These are phyloP conservation scores for Bombardia bombarda DNA, from an alignment of 495 filamentous ascomycete species.

Conservation along the genomic window DNA sequence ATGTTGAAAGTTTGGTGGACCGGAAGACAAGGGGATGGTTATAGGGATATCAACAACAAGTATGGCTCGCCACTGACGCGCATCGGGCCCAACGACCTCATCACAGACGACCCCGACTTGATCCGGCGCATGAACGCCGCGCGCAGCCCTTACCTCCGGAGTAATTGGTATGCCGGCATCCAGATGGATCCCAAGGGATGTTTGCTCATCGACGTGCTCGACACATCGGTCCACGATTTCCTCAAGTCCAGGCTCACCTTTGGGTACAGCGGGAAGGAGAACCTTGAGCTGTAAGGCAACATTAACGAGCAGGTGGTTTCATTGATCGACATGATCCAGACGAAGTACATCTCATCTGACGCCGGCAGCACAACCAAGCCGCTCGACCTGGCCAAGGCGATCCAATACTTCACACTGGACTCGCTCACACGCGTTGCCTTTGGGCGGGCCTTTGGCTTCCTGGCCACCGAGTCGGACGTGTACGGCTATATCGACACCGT, in stretches of 20 bases:
- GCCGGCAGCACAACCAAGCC: slow-evolving; percentile 3
- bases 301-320: slow-evolving; percentile 35
- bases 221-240: slow-evolving; percentile 32
- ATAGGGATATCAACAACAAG: not conserved
- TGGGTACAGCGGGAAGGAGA: slow-evolving; percentile 46
- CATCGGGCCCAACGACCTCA: slow-evolving; percentile 44
- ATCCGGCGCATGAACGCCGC: slow-evolving; percentile 25
- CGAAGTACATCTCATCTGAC: slow-evolving; percentile 19
- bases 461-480: slow-evolving; percentile 37
- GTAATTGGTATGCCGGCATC: slow-evolving; percentile 22
- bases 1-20: not conserved
- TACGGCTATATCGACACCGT: slow-evolving; percentile 37
- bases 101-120: slow-evolving; percentile 29
- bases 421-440: slow-evolving; percentile 41
- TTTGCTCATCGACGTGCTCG: slow-evolving; percentile 28
- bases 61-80: no score
- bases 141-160: slow-evolving; percentile 23
- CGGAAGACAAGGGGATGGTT: not conserved
- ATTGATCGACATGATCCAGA: slow-evolving; percentile 31
- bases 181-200: slow-evolving; percentile 28
- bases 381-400: slow-evolving; percentile 35
- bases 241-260: slow-evolving; percentile 28
- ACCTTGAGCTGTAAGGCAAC: slow-evolving; percentile 31
- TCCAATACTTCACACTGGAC: slow-evolving; percentile 45
- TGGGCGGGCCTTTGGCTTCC: slow-evolving; percentile 43